A percentile compares a stretch with the other conserved stretches of the same genome.
Conservation (phyloP, 2,329 filamentous ascomycete genomes). For the Colletotrichum tabaci region DNA sequence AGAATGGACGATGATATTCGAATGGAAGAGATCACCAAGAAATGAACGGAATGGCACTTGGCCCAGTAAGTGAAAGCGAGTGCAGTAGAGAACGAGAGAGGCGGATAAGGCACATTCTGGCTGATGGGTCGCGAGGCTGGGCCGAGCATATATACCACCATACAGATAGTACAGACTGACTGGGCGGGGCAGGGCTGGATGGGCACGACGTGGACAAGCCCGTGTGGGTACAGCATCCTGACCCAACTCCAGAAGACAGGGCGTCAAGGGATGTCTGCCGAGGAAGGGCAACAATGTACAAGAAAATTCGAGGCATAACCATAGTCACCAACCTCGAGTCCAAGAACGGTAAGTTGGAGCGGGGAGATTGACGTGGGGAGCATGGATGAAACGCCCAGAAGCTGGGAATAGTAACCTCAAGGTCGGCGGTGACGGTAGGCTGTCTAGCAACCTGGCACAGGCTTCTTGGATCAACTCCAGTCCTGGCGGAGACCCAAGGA, state of each 20-base stretch:
- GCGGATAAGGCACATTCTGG: conserved; percentile 6
- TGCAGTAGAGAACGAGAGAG: conserved; percentile 19
- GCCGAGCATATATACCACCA: conserved; percentile 25
- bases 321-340: conserved; percentile 10
- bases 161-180: not conserved
- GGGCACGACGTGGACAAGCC: not conserved
- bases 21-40: conserved; percentile 31
- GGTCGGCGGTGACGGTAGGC: conserved; percentile 20
- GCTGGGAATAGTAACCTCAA: conserved; percentile 19
- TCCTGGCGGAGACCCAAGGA: conserved; percentile 14
- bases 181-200: not conserved
- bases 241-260: conserved; percentile 2
- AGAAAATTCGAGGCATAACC: conserved; percentile 18
- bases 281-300: conserved; percentile 2
- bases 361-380: conserved; percentile 24
- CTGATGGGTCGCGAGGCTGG: conserved; percentile 7
- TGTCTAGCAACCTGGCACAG: conserved; percentile 12
- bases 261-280: conserved; percentile 19
- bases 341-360: conserved; percentile 19
- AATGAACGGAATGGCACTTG: conserved; percentile 36
- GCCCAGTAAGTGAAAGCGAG: conserved; percentile 26
- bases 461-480: not conserved
- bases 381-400: conserved; percentile 39
- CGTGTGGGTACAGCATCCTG: not conserved
- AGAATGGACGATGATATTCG: conserved; percentile 22